Percentiles rank a stretch among this genome's conserved stretches.
phyloP scores from a whole-genome alignment of 2,329 filamentous ascomycete genomes.

The Pyricularia pennisetigena region DNA sequence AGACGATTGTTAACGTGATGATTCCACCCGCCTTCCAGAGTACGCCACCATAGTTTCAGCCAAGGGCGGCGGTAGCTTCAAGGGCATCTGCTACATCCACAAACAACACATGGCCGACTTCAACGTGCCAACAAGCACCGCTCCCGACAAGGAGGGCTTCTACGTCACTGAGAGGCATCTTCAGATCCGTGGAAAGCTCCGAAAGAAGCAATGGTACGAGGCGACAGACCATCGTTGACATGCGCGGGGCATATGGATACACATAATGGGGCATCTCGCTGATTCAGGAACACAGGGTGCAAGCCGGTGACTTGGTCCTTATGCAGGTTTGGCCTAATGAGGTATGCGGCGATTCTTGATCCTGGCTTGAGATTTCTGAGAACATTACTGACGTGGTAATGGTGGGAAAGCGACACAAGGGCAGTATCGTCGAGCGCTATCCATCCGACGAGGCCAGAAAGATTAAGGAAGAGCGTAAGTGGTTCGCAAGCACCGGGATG shows the following conservation, averaged over 20 bases:
- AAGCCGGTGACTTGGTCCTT: background rate
- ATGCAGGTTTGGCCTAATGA: constrained; percentile 1
- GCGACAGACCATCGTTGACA: background rate
- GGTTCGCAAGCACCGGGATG: background rate
- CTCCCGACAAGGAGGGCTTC: background rate
- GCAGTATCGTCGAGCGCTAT: constrained; percentile 92
- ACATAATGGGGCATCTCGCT: background rate
- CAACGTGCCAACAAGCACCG: background rate
- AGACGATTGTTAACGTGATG: constrained; percentile 2
- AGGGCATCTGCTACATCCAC: constrained; percentile 25
- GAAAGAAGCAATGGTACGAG: constrained; percentile 86
- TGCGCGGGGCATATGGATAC: background rate
- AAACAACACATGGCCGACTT: constrained; percentile 1
- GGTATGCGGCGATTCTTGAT: background rate
- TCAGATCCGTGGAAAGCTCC: constrained; percentile 74
- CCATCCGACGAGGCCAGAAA: constrained; percentile 88
- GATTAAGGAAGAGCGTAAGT: constrained; percentile 69
- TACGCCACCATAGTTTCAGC: constrained; percentile 59
- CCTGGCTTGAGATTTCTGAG: background rate
- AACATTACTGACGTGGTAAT: background rate
- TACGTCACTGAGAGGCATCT: constrained; percentile 66
- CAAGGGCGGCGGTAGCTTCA: constrained; percentile 81
- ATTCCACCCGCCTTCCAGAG: background rate
- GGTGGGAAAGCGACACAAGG: constrained; percentile 45
- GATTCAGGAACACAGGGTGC: background rate